Percentiles rank a stretch among this genome's conserved stretches.
Conservation (phyloP, 306 rosid genomes). For the Prosopis cineraria region DNA sequence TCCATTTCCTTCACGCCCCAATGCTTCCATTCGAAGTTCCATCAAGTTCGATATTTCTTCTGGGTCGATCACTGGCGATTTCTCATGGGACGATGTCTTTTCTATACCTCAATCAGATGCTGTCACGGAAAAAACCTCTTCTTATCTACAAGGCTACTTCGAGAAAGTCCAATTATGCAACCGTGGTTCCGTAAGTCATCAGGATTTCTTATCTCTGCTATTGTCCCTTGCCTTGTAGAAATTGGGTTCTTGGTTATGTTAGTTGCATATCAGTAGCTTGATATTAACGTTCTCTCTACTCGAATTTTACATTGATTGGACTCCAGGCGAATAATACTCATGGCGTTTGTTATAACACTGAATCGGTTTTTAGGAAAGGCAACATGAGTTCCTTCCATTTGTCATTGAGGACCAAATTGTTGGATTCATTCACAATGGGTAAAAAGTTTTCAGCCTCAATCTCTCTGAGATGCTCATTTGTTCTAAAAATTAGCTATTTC, state of each 20-base stretch:
- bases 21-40: not conserved
- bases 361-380: constrained; percentile 55
- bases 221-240: not conserved
- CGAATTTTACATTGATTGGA: no score
- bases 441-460: constrained; percentile 13
- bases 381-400: constrained; percentile 74
- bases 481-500: constrained; percentile 18
- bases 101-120: constrained; percentile 43
- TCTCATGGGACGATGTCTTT: constrained; percentile 72
- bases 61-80: constrained; percentile 27
- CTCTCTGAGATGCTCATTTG: constrained; percentile 2
- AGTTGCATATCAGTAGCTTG: no score
- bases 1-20: constrained; percentile 20
- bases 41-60: constrained; percentile 20
- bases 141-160: constrained; percentile 64
- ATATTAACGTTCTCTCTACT: no score
- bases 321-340: not conserved
- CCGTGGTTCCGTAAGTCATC: constrained; percentile 64
- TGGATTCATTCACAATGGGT: constrained; percentile 83
- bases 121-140: constrained; percentile 40
- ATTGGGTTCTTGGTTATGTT: not conserved
- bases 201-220: constrained; percentile 8
- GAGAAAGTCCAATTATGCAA: constrained; percentile 75
- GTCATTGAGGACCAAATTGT: constrained; percentile 60
- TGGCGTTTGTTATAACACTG: constrained; percentile 30